Conservation (phyloP, 1,284 basidiomycete genomes). For the Ganoderma boninense region DNA sequence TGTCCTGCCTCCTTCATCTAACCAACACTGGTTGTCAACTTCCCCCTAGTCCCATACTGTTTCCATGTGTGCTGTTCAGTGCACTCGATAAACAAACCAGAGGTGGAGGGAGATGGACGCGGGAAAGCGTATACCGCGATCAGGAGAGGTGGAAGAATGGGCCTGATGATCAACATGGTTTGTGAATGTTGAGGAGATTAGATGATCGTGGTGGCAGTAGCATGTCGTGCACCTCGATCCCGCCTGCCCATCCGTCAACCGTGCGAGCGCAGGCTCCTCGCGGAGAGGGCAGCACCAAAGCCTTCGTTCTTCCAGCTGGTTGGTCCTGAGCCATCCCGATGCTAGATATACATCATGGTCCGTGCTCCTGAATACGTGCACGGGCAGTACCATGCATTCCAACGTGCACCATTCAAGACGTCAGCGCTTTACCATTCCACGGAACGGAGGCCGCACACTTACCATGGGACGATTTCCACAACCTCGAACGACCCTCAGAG, state of each 20-base stretch:
- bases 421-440: constrained; percentile 4
- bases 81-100: background rate
- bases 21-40: background rate
- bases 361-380: background rate
- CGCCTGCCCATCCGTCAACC: background rate
- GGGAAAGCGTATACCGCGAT: background rate
- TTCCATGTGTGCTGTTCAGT: background rate
- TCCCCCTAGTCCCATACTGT: background rate
- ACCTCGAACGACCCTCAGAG: background rate
- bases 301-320: background rate
- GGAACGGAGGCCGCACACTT: constrained; percentile 15
- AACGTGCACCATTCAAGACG: background rate
- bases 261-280: background rate
- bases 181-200: background rate
- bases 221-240: background rate
- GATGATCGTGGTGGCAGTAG: background rate
- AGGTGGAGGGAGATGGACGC: background rate
- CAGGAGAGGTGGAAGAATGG: background rate
- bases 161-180: background rate
- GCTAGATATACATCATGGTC: background rate
- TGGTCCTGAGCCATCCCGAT: too few relatives aligned
- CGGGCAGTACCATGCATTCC: too few relatives aligned
- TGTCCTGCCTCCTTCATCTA: background rate
- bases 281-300: background rate
- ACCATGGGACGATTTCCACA: background rate